Base-by-base conservation (phyloP, 164 flowering plant genomes). In the Houttuynia cordata region DNA sequence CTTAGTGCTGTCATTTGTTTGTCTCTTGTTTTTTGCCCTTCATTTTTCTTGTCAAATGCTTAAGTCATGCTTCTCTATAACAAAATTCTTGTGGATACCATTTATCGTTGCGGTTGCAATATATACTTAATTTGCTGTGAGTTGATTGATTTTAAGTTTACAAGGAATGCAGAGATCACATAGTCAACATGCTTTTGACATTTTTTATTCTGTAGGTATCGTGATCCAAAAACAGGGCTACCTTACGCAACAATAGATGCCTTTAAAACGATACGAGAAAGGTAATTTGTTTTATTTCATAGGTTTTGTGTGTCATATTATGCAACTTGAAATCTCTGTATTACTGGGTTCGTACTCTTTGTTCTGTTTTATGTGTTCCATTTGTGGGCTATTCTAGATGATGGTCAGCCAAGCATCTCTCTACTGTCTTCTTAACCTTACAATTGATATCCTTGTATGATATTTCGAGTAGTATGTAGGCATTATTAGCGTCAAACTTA, bases 211-310 rank as follows among this genome's bases (percentile, higher is more conserved):
- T 69, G 65, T 64, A 93, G 98, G 80, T 91, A 86, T 56, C 87
- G 86, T 59, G 99, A 94, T 69, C 99, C 99, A 65, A 86, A 81
- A 76, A 91, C 97, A 12, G 99, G 97, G 37, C 58, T 82, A 64
- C 85, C 89, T 62, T 94, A 86, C 74, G 93, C 97, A 53, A 94
- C 91, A 47, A 85, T 82, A 71, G 97, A 94, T 74, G 95, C 99
- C 61, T 94, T 94, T 67, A 84, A 77, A 68, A 70, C 78, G 60
- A 76, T 94, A 30, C 82, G 93, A 42, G 80, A 91, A 71, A 74
- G 88, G 99, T 90, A 80, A 66, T 45, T 30, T 30, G 17, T 45
- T 8, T 45, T 10, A 45, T 45, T 45, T 14, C 2, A 30, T 30
- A 30, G 37, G 6, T 30, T 2, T 30, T 30, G 2, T 30, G 37